Evolutionary conservation across 2,329 filamentous ascomycete species (phyloP).

Genomic region (Microdochium bolleyi): DNA sequence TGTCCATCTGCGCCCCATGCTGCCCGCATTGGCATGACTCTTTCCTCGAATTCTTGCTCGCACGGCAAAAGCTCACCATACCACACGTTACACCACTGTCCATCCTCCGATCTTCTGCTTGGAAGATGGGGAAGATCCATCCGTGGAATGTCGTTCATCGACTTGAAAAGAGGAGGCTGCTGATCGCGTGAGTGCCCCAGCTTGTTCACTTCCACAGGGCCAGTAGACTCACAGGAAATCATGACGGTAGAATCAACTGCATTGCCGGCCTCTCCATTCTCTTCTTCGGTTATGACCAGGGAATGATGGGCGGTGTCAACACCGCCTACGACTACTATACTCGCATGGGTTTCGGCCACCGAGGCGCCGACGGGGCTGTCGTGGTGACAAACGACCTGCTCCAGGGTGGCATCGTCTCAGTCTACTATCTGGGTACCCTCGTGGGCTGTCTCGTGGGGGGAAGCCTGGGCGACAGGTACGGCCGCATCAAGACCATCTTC

Average conservation of each 20-base stretch:
- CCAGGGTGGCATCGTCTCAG: slow-evolving; percentile 53
- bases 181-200: slow-evolving; percentile 32
- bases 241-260: slow-evolving; percentile 41
- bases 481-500: slow-evolving; percentile 56
- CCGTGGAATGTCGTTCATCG: slow-evolving; percentile 38
- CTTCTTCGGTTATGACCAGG: slow-evolving; percentile 56
- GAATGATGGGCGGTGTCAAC: slow-evolving; percentile 58
- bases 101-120: not conserved
- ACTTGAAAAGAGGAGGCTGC: slow-evolving; percentile 45
- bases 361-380: slow-evolving; percentile 36
- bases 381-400: slow-evolving; percentile 51
- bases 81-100: not conserved
- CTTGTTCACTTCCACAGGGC: not conserved
- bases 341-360: slow-evolving; percentile 57
- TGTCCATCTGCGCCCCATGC: too few relatives aligned
- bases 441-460: slow-evolving; percentile 57
- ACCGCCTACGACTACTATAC: slow-evolving; percentile 56
- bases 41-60: not conserved
- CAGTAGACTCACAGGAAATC: not conserved
- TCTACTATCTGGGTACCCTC: slow-evolving; percentile 51
- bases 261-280: slow-evolving; percentile 59
- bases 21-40: not conserved
- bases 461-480: slow-evolving; percentile 54
- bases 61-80: not conserved
- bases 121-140: not conserved